Conservation (phyloP, 257 asterid genomes). For the Ligustrum vulgare region DNA sequence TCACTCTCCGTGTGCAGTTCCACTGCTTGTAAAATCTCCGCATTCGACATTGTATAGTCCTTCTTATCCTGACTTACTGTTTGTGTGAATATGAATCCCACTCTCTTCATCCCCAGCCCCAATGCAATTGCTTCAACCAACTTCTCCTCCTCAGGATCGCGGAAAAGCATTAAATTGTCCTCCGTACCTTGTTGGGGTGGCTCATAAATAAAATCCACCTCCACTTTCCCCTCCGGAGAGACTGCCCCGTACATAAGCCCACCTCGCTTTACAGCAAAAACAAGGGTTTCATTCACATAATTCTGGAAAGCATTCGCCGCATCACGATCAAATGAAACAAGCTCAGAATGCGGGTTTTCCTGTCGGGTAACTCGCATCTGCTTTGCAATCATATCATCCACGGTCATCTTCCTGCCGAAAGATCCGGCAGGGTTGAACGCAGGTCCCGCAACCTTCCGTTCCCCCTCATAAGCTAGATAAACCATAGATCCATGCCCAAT, state of each 20-base stretch:
- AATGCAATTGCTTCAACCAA: conserved; percentile 73
- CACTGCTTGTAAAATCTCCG: conserved; percentile 80
- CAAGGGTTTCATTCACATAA: conserved; percentile 80
- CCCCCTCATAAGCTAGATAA: conserved; percentile 82
- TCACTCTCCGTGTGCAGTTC: conserved; percentile 80
- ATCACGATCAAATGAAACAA: conserved; percentile 91
- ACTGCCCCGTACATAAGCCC: conserved; percentile 94
- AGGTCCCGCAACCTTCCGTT: conserved; percentile 78
- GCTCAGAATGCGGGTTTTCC: conserved; percentile 86
- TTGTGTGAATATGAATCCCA: conserved; percentile 86
- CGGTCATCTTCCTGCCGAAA: conserved; percentile 94
- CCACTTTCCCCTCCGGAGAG: conserved; percentile 74
- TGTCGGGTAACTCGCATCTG: conserved; percentile 91
- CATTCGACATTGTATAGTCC: conserved; percentile 79
- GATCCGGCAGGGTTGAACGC: conserved; percentile 73
- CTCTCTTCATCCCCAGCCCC: conserved; percentile 85
- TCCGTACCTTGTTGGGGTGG: conserved; percentile 92
- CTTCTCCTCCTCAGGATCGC: conserved; percentile 78
- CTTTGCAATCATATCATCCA: conserved; percentile 93
- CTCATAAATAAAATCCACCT: conserved; percentile 87
- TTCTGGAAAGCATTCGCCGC: conserved; percentile 87
- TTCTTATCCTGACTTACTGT: conserved; percentile 82
- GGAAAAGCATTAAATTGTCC: conserved; percentile 55
- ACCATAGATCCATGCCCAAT: conserved; percentile 76
- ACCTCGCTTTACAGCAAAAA: conserved; percentile 89